Evolutionary conservation across 345 rosid genomes (phyloP), one percentile per base, ranked within the genome.

Genomic region (Corchorus olitorius): DNA sequence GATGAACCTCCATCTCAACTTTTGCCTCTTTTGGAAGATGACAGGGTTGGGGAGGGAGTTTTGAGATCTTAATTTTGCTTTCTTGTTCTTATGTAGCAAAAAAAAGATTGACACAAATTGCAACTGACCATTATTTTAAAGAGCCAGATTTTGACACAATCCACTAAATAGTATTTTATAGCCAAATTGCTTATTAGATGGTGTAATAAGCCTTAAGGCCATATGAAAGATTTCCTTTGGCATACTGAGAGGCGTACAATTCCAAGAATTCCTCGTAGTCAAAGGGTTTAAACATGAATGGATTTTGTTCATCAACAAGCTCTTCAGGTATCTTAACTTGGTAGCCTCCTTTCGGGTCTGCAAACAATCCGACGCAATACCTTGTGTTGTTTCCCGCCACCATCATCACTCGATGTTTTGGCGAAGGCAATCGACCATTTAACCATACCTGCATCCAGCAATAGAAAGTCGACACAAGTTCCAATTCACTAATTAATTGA

Each of bases 201-300:
- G n/a, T n/a, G n/a, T n/a, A n/a, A n/a, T n/a, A n/a, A n/a, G n/a
- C n/a, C n/a, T n/a, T n/a, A n/a, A n/a, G n/a, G n/a, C n/a, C n/a
- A n/a, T n/a, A n/a, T n/a, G n/a, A n/a, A n/a, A n/a, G n/a, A n/a
- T n/a, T n/a, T n/a, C n/a, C n/a, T n/a, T 83, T 88, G 19, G 89
- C 93, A 43, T 79, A 82, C 65, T 81, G 82, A 5, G 84, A 68
- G 65, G 82, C 83, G 58, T 81, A 83, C 70, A 86, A 89, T 45
- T 71, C 60, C 33, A 8, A 34, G 52, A 33, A 77, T 34, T 77
- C 75, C 3, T 15, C 13, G 15, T 45, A 39, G 12, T 69, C 69
- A 17, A 79, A 50, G 2, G 82, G 75, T 43, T 75, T 75, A 52
- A 58, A 80, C 11, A 41, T 52, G 27, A 27, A 27, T 27, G 80